Percentiles rank a stretch among this genome's conserved stretches.
Conservation (phyloP, 768 basidiomycete species). For the Amanita rimosa region DNA sequence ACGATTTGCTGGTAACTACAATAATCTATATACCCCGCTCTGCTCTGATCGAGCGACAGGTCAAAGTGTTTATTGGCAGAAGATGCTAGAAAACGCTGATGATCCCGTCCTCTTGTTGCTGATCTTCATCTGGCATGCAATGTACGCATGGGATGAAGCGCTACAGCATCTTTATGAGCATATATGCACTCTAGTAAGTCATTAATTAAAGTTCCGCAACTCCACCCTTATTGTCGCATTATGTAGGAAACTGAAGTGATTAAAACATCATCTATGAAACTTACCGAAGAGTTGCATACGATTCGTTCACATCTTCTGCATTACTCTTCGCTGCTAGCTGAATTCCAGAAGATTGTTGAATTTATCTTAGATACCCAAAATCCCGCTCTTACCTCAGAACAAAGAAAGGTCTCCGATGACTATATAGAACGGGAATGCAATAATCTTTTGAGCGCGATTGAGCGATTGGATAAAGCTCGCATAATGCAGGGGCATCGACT, state of each 20-base stretch:
- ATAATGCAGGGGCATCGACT: slow-evolving; percentile 31
- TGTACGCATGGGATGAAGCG: slow-evolving; percentile 55
- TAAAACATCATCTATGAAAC: slow-evolving; percentile 25
- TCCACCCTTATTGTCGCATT: neutral
- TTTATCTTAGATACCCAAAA: slow-evolving; percentile 41
- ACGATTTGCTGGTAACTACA: slow-evolving; percentile 27
- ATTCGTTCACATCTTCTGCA: slow-evolving; percentile 50
- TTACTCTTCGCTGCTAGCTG: slow-evolving; percentile 42
- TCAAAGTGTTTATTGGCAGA: slow-evolving; percentile 37
- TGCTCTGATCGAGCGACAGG: slow-evolving; percentile 13
- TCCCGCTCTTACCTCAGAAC: slow-evolving; percentile 33
- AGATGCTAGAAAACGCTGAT: slow-evolving; percentile 24
- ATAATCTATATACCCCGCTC: neutral
- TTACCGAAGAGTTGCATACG: slow-evolving; percentile 44
- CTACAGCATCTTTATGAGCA: slow-evolving; percentile 41
- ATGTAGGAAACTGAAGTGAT: slow-evolving; percentile 39
- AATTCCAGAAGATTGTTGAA: slow-evolving; percentile 38
- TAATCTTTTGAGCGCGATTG: slow-evolving; percentile 37
- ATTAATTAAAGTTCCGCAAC: neutral
- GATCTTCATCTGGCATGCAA: slow-evolving; percentile 44
- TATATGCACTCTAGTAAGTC: slow-evolving; percentile 35
- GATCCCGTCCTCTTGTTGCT: slow-evolving; percentile 49
- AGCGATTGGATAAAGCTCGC: slow-evolving; percentile 29
- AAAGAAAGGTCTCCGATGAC: slow-evolving; percentile 15
- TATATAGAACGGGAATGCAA: slow-evolving; percentile 34